phyloP scores from a whole-genome alignment of 345 rosid species.

The Brassica juncea region DNA sequence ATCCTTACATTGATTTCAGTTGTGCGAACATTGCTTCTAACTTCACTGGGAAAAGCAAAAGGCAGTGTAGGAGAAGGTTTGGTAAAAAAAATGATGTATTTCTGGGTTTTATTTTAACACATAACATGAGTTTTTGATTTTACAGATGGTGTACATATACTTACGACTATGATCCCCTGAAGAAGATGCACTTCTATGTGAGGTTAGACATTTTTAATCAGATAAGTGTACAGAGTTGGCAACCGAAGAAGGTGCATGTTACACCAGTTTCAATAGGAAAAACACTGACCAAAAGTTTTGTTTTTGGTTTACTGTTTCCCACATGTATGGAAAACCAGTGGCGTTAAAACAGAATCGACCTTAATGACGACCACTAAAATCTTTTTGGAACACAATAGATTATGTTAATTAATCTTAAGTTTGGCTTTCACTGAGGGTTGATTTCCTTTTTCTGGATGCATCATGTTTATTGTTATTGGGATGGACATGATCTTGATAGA shows the following conservation, averaged over 20 bases:
- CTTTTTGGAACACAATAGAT: too few relatives aligned
- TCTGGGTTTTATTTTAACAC: not conserved
- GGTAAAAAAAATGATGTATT: not conserved
- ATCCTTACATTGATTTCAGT: not conserved
- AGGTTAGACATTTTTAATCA: not conserved
- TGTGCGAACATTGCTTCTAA: not conserved
- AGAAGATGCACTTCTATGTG: not conserved
- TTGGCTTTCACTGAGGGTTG: too few relatives aligned
- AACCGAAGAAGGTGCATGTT: too few relatives aligned
- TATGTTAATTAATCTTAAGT: too few relatives aligned
- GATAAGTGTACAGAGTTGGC: not conserved
- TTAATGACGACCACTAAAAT: too few relatives aligned
- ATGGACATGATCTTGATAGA: not conserved
- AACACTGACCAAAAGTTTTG: too few relatives aligned
- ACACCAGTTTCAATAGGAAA: too few relatives aligned
- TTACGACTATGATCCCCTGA: not conserved
- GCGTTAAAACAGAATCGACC: too few relatives aligned
- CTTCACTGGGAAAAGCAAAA: not conserved
- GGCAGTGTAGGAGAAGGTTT: not conserved
- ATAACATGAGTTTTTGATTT: not conserved
- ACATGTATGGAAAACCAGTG: too few relatives aligned
- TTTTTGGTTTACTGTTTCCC: too few relatives aligned
- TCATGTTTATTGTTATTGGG: too few relatives aligned
- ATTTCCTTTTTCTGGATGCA: too few relatives aligned
- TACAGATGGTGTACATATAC: not conserved